Base-by-base conservation (phyloP, 2,329 filamentous ascomycete genomes). In the Colletotrichum eleusines region DNA sequence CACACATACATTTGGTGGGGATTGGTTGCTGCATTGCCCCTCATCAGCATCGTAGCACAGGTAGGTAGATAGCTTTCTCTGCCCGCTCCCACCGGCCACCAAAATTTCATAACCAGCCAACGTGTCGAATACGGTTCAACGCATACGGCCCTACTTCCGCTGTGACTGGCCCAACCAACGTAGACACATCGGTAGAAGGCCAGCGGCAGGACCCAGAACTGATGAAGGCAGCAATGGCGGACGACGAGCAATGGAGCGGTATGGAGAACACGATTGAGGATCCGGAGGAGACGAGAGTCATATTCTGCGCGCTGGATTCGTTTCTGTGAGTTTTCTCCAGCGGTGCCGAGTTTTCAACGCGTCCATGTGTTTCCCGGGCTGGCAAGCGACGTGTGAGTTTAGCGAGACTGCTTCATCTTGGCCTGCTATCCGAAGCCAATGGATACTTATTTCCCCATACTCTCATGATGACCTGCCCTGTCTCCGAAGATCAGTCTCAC, bases 291-390 rank as follows among this genome's bases (percentile, higher is more conserved):
- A 85, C 90, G 59, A 87, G 87, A 72, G 94, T 97, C 59, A 87
- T 98, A 12, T 93, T 93, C 79, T 91, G 90, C 61, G 91, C 94
- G 2, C 82, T 98, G 63, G 94, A 97, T 83, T 98, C 95, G 14
- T 98, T 96, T 81, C 87, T 91, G 94, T 97, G 85, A 82, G 91
- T 87, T 46, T 46, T 63, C 23, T 55, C 60, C 33, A 20, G 23
- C 16, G 33, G 33, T 46, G 8, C 7, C 33, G 18, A 26, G n/a
- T 35, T 40, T n/a, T 26, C 2, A 23, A 9, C 6, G 26, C n/a
- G 20, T 38, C 61, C 33, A 35, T 63, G 57, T 72, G 57, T 73
- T 48, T 51, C 23, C 7, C 51, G 38, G 46, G n/a, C 44, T 40
- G 18, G 51, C 33, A 33, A 26, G 35, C 9, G 18, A 54, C 42